These are phyloP conservation scores for Backusella australiensis DNA, from an alignment of 192 early-diverging fungal genomes.

Conservation along the genomic window DNA sequence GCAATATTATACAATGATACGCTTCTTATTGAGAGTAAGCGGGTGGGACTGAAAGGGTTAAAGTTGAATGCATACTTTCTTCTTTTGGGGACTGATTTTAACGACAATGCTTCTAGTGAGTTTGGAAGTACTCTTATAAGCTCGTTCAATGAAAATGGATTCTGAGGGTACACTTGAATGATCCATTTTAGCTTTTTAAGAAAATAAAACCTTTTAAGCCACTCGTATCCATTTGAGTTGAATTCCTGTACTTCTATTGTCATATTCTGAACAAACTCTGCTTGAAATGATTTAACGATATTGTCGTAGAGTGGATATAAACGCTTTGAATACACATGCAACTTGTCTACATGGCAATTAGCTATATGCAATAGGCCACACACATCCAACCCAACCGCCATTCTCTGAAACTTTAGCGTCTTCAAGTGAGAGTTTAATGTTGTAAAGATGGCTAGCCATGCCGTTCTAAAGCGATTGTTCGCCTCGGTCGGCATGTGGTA, in stretches of 20 bases:
- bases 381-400: background rate
- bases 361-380: background rate
- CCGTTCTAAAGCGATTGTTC: background rate
- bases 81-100: background rate
- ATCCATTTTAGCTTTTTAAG: background rate
- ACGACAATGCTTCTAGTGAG: background rate
- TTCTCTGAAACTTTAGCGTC: background rate
- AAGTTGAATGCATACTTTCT: background rate
- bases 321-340: background rate
- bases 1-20: background rate
- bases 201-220: background rate
- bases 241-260: background rate
- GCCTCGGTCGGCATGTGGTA: background rate
- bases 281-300: background rate
- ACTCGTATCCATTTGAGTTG: background rate
- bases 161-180: background rate
- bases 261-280: background rate
- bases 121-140: background rate
- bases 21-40: background rate
- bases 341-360: background rate
- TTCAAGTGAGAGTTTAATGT: background rate
- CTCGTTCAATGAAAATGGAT: background rate
- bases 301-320: background rate
- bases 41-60: background rate
- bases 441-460: background rate